phyloP scores from a whole-genome alignment of 2,329 filamentous ascomycete genomes.

The Pseudodiploospora longispora region DNA sequence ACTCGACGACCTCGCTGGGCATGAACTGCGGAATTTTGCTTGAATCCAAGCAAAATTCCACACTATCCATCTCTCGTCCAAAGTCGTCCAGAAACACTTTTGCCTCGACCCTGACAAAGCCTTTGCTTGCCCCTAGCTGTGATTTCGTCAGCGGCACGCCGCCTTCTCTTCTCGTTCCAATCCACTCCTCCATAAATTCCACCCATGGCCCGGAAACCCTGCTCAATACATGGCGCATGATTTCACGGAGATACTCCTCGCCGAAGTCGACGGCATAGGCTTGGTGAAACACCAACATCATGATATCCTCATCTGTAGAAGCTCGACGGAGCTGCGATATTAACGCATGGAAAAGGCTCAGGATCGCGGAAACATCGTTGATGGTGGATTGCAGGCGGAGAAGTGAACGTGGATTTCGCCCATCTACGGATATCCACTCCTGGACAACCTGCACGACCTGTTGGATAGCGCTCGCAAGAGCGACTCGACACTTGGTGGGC shows the following conservation, averaged over 20 bases:
- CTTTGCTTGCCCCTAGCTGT: conserved; percentile 35
- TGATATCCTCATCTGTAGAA: conserved; percentile 50
- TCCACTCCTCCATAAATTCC: conserved; percentile 63
- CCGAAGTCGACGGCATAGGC: conserved; percentile 57
- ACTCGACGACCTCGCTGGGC: conserved; percentile 56
- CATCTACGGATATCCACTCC: conserved; percentile 37
- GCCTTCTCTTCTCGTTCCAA: conserved; percentile 56
- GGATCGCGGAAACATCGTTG: conserved; percentile 36
- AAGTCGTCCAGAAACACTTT: conserved; percentile 50
- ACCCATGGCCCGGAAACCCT: conserved; percentile 59
- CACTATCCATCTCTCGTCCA: conserved; percentile 46
- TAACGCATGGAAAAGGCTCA: conserved; percentile 44
- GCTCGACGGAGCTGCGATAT: conserved; percentile 36
- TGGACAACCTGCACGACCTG: conserved; percentile 42
- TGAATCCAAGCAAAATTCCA: conserved; percentile 55
- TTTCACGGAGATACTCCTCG: conserved; percentile 50
- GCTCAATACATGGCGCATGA: conserved; percentile 59
- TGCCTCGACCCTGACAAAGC: conserved; percentile 53
- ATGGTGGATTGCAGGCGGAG: conserved; percentile 45
- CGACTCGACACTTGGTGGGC: conserved; percentile 39
- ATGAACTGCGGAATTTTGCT: conserved; percentile 65
- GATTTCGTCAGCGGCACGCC: conserved; percentile 45
- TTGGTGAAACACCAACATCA: conserved; percentile 54
- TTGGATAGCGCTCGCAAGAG: conserved; percentile 42
- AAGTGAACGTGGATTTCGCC: conserved; percentile 36